Evolutionary conservation across 495 filamentous ascomycete species (phyloP).

Genomic region (Thermochaetoides thermophila): DNA sequence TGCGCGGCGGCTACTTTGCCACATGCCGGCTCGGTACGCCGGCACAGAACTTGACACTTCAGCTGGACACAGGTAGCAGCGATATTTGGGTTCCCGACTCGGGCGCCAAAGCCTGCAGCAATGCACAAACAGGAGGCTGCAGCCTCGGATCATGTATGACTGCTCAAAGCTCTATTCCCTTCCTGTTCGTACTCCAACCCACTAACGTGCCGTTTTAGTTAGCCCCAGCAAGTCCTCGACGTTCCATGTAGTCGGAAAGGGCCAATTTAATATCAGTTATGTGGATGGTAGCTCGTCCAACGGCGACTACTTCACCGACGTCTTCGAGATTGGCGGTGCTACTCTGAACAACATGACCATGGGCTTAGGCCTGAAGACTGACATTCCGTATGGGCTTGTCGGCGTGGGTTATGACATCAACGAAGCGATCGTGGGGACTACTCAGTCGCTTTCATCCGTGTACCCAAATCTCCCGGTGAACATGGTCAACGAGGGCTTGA

Average conservation of each 20-base stretch:
- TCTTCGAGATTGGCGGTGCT: constrained; percentile 52
- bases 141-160: constrained; percentile 32
- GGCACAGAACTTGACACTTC: constrained; percentile 46
- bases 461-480: constrained; percentile 70
- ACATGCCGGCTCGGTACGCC: constrained; percentile 60
- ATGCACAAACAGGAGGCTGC: constrained; percentile 21
- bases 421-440: constrained; percentile 51
- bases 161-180: neutral
- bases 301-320: constrained; percentile 76
- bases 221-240: constrained; percentile 49
- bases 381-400: constrained; percentile 62
- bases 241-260: constrained; percentile 44
- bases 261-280: constrained; percentile 77
- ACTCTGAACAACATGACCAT: constrained; percentile 62
- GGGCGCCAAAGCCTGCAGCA: constrained; percentile 42
- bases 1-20: constrained; percentile 48
- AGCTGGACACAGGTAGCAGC: constrained; percentile 76
- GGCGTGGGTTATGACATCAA: constrained; percentile 75
- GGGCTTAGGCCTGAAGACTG: constrained; percentile 60
- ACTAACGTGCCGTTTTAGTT: constrained; percentile 31
- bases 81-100: constrained; percentile 75
- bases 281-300: constrained; percentile 61
- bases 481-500: constrained; percentile 58
- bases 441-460: constrained; percentile 17
- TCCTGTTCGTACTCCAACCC: neutral